A percentile compares a stretch with the other conserved stretches of the same genome.
These are phyloP conservation scores for Lippia alba DNA, from an alignment of 305 asterid species.

Conservation along the genomic window DNA sequence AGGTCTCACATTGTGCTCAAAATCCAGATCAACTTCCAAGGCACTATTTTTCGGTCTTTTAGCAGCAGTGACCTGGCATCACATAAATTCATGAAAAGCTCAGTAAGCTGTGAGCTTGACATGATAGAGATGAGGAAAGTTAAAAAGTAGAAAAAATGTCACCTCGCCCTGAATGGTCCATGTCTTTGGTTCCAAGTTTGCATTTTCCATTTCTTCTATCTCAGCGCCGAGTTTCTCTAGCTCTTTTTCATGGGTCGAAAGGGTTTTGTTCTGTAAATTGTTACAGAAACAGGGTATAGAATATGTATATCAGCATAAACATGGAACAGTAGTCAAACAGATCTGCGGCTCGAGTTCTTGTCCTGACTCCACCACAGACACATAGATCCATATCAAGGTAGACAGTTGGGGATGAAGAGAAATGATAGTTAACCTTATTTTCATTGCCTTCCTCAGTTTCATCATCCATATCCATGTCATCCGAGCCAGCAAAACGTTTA, in stretches of 20 bases:
- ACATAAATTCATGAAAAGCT: slow-evolving; percentile 33
- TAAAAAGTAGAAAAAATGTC: slow-evolving; percentile 9
- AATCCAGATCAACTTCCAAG: slow-evolving; percentile 86
- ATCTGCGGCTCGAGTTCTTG: slow-evolving; percentile 10
- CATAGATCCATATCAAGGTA: background rate
- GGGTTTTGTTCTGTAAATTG: slow-evolving; percentile 54
- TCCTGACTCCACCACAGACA: slow-evolving; percentile 15
- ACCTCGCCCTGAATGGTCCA: slow-evolving; percentile 99
- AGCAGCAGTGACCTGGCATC: slow-evolving; percentile 78
- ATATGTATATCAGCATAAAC: slow-evolving; percentile 26
- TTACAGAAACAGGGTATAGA: slow-evolving; percentile 31
- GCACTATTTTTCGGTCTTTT: slow-evolving; percentile 95
- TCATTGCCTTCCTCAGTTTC: slow-evolving; percentile 42
- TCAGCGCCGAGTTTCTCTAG: slow-evolving; percentile 62
- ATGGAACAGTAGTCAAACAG: slow-evolving; percentile 14
- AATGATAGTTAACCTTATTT: slow-evolving; percentile 45
- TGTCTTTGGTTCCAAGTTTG: slow-evolving; percentile 81
- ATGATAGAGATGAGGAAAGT: background rate
- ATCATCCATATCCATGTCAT: slow-evolving; percentile 56
- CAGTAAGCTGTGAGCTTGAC: slow-evolving; percentile 31
- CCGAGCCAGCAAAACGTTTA: slow-evolving; percentile 51
- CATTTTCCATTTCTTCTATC: slow-evolving; percentile 81
- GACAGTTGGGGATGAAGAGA: slow-evolving; percentile 14
- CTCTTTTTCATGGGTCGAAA: slow-evolving; percentile 86
- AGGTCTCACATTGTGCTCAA: slow-evolving; percentile 93